Base-by-base conservation (phyloP, 768 basidiomycete genomes). In the Lentinula sp. region DNA sequence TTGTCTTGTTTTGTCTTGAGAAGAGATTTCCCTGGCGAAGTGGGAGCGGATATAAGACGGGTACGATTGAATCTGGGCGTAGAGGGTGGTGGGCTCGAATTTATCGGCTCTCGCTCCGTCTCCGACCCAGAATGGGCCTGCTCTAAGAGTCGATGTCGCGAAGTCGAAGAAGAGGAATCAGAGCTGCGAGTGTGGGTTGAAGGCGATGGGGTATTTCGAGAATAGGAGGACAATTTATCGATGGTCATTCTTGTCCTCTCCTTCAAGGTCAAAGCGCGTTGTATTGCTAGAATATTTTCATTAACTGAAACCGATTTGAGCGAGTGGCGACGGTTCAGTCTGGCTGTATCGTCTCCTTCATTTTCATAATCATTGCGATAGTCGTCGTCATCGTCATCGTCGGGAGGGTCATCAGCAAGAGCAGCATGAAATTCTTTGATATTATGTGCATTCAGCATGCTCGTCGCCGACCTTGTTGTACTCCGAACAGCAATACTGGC, bases 231-330 rank as follows among this genome's bases (percentile, higher is more conserved):
- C 35, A 91, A 80, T 72, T 88, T 89, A 70, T 88, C 84, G 54
- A 90, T 73, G 43, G 84, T 85, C 80, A 87, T 79, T 66, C 86
- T 81, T 74, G 89, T 92, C 59, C 88, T 79, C 66, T 89, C 82
- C 15, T 86, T 82, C 52, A 92, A 76, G 62, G 78, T 89, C 73
- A 80, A 84, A 34, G 88, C 88, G 49, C 88, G 79, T 69, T 88
- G 83, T 62, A 92, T 70, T 3, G 88, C 84, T 45, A 77, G 69
- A 10, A 77, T 70, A 66, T 86, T 87, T 64, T 86, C 83, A 67
- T 74, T 86, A 35, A 78, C 70, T 64, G 70, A 68, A 53, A 56
- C 62, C 65, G 68, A 8, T 66, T 42, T 56, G 31, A 60, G 53
- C 66, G 69, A 60, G 66, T 67, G 56, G 67, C 70, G 61, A 68